phyloP scores from a whole-genome alignment of 805 yeast genomes.

The Candida coquimbonensis region DNA sequence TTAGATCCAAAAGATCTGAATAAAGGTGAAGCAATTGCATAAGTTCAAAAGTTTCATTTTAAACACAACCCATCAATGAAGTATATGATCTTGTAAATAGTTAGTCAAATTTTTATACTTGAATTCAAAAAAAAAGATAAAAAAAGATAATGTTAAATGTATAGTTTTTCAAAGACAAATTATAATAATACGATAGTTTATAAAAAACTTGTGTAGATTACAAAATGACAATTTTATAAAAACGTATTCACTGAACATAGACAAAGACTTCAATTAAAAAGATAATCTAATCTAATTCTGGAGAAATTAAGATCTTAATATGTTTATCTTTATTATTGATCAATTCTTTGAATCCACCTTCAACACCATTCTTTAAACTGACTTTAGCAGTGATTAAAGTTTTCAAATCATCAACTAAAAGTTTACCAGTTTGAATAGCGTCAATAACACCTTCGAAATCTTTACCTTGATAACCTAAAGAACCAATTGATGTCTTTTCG shows the following conservation, averaged over 20 bases:
- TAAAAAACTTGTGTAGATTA: too few species aligned
- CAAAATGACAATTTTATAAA: too few species aligned
- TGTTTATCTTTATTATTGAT: conserved; percentile 37
- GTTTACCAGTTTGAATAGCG: conserved; percentile 32
- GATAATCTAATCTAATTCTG: conserved; percentile 14
- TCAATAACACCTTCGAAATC: conserved; percentile 37
- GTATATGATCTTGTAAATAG: background rate
- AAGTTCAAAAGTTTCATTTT: background rate
- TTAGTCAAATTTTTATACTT: background rate
- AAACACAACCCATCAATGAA: background rate
- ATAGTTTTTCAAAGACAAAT: too few species aligned
- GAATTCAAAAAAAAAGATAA: background rate
- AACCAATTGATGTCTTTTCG: conserved; percentile 38
- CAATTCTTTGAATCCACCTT: conserved; percentile 36
- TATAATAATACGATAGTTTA: too few species aligned
- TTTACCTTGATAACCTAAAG: conserved; percentile 36
- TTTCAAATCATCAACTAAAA: conserved; percentile 29
- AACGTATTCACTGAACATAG: background rate
- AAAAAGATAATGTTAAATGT: too few species aligned
- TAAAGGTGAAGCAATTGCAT: conserved; percentile 5
- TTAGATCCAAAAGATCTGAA: conserved; percentile 27
- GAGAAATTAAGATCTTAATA: conserved; percentile 38
- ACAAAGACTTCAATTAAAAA: background rate
- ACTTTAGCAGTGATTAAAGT: conserved; percentile 34
- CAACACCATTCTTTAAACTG: conserved; percentile 32